phyloP scores from a whole-genome alignment of 2,329 filamentous ascomycete species.

The Aspergillus hiratsukae region DNA sequence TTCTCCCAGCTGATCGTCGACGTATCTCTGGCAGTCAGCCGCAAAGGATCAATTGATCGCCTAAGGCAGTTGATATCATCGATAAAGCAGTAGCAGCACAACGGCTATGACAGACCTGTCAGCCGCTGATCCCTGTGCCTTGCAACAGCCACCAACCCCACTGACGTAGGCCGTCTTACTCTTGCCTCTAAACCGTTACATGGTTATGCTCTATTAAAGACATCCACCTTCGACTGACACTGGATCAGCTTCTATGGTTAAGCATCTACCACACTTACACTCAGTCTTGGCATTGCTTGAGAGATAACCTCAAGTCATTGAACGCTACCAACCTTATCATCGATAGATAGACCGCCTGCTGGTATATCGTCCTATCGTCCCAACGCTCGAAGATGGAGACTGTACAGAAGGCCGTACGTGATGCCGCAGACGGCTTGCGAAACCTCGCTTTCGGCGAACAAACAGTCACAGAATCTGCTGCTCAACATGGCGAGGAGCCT shows the following conservation, averaged over 20 bases:
- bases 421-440: not conserved
- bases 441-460: not conserved
- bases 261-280: slow-evolving; percentile 1
- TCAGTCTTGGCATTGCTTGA: not conserved
- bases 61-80: not conserved
- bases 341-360: not conserved
- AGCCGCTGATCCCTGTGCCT: not conserved
- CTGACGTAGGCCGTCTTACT: not conserved
- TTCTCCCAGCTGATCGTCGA: not conserved
- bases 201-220: not conserved
- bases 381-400: not conserved
- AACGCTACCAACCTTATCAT: not conserved
- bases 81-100: not conserved
- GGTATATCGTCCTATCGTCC: not conserved
- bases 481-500: slow-evolving; percentile 56
- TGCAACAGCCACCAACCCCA: not conserved
- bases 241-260: not conserved
- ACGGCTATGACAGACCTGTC: not conserved
- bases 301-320: not conserved
- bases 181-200: not conserved
- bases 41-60: not conserved
- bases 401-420: not conserved
- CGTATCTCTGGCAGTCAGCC: not conserved
- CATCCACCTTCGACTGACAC: not conserved
- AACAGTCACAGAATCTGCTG: not conserved